Evolutionary conservation across 805 yeast genomes (phyloP), one percentile per base, ranked within the genome.

Genomic region (Candida chauliodis): DNA sequence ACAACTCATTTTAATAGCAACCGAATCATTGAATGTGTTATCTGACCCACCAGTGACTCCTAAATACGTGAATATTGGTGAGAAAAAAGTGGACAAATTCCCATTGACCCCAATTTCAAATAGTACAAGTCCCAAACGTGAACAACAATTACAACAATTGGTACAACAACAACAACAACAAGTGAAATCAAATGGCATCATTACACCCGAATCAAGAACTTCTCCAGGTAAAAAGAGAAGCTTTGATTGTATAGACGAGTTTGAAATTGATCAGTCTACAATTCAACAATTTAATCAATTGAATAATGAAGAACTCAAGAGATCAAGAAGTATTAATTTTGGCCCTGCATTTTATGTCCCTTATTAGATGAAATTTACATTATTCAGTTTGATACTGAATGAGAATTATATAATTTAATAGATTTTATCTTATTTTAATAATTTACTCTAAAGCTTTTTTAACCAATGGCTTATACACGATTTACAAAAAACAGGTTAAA

Each of bases 1-100:
- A 41, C 45, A 55, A 22, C 47, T 67, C 46, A 56, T 64, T 28
- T 51, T 52, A 22, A 59, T 55, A 40, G 59, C 66, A 30, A 58
- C 59, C 41, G 48, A 50, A 21, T 55, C 52, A 27, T 51, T 58
- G 45, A 44, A 24, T 24, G 11, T 44, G 8, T 37, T 38, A 19
- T 36, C 36, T 47, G 50, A 37, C 35, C 43, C 40, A 17, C 41
- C 52, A 17, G 53, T 61, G 30, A 65, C 70, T 5, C 71, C 72
- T 15, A 60, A 47, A 43, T 31, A 31, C 22, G 38, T 47, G 22
- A n/a, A 22, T 19, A 27, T 13, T 10, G 5, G 7, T 16, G 21
- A 19, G n/a, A 31, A 24, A 15, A 23, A 31, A 8, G 23, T 40
- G n/a, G 41, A 36, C 29, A 36, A 37, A 19, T 50, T 42, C 42